Evolutionary conservation across 2,329 filamentous ascomycete species (phyloP), one percentile per base, ranked within the genome.

Genomic region (Scytalidium sp.): DNA sequence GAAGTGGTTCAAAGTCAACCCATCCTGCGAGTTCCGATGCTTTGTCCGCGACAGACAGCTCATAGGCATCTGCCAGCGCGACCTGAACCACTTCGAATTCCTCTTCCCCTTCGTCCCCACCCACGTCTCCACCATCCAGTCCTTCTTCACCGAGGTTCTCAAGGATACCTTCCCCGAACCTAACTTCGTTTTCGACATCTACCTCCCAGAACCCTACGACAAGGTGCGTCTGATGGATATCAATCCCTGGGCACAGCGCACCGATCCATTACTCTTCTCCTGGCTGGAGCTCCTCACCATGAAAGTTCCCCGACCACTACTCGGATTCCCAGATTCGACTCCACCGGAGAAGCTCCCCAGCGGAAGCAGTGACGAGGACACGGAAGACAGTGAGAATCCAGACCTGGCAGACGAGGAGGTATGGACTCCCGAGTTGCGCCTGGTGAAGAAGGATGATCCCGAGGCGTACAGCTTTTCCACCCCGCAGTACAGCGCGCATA

Each of bases 401-500:
- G 55, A 57, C 20, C 17, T 36, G 1, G 75, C 76, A 0, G 80
- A 85, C 40, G 73, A 79, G 47, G 69, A 77, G 15, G 66, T 77
- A 7, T 83, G 81, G 63, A 75, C 78, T 4, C 88, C 91, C 0
- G 92, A 97, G 67, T 79, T 99, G 56, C 79, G 93, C 40, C 75
- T 97, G 8, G 81, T 99, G 43, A 83, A 86, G 59, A 84, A 85
- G 65, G 87, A 93, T 56, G 93, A 97, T 57, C 90, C 92, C 0
- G 88, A 93, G 53, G 92, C 92, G 1, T 94, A 90, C 65, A 88
- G 87, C 59, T 95, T 97, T 65, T 84, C 81, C 56, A 87, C 88
- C 3, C 82, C 90, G 1, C 88, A 93, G 62, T 97, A 96, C 68
- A 96, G 91, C 54, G 93, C 94, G 3, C 93, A 97, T 65, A 99